phyloP scores from a whole-genome alignment of 305 asterid genomes.

The Fraxinus nigra region DNA sequence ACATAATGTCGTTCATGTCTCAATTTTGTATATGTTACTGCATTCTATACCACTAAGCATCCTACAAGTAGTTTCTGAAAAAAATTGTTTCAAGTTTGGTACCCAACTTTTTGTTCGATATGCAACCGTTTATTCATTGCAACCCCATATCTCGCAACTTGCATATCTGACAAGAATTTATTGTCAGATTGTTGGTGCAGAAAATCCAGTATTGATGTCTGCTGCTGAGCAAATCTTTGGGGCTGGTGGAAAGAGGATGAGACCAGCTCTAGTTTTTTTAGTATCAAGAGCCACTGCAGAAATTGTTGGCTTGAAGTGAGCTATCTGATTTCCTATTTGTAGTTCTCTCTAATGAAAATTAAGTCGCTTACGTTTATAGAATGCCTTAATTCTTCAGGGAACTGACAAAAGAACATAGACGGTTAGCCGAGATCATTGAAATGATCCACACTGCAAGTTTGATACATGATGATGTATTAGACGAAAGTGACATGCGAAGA shows the following conservation, averaged over 20 bases:
- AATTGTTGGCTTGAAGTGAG: background rate
- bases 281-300: background rate
- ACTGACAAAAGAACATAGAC: background rate
- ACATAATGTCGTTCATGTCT: background rate
- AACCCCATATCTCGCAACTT: background rate
- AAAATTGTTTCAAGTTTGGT: background rate
- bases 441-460: background rate
- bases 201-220: constrained; percentile 12
- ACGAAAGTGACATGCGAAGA: background rate
- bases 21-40: background rate
- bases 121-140: background rate
- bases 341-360: background rate
- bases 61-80: background rate
- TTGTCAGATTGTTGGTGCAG: background rate
- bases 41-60: background rate
- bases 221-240: background rate
- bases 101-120: background rate
- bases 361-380: background rate
- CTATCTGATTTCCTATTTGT: background rate
- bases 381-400: background rate
- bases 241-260: background rate
- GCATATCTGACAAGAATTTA: background rate
- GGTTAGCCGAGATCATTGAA: background rate
- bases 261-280: background rate
- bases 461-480: background rate